Evolutionary conservation across 2,329 filamentous ascomycete genomes (phyloP).

Genomic region (Cryphonectria nitschkei): DNA sequence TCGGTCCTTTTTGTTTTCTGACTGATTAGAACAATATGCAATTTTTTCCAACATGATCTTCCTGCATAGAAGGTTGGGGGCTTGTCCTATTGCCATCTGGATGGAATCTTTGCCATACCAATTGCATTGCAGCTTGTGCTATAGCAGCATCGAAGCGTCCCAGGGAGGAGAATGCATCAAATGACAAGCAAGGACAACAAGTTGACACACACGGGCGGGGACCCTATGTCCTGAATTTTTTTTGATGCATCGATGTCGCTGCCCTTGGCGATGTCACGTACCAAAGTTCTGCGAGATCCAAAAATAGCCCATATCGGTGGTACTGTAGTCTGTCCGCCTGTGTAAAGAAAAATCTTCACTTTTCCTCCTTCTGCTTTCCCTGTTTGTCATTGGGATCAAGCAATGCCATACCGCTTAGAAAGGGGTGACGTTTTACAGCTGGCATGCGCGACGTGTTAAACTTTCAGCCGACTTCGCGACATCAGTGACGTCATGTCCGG

Average conservation of each 20-base stretch:
- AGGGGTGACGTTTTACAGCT: background rate
- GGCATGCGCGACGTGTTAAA: slow-evolving; percentile 5
- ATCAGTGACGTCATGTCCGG: slow-evolving; percentile 9
- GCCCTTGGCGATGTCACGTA: background rate
- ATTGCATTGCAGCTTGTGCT: background rate
- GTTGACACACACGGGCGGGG: background rate
- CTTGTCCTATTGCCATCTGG: too few relatives aligned
- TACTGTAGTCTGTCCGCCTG: background rate
- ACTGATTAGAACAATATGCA: background rate
- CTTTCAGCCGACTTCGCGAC: slow-evolving; percentile 1
- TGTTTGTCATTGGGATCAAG: too few relatives aligned
- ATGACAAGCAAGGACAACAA: background rate
- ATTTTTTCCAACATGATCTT: background rate
- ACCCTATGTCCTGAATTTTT: background rate
- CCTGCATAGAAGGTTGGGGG: background rate
- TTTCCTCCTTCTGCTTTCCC: too few relatives aligned
- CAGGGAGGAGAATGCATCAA: background rate
- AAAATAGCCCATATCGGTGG: background rate
- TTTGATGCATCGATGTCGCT: background rate
- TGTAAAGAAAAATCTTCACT: background rate
- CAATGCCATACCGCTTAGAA: background rate
- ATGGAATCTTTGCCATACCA: background rate
- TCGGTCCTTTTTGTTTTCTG: background rate
- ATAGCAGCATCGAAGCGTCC: background rate
- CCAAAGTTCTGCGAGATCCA: background rate